A percentile compares a stretch with the other conserved stretches of the same genome.
Evolutionary conservation across 305 asterid species (phyloP).

Genomic region (Fraxinus dipetala): DNA sequence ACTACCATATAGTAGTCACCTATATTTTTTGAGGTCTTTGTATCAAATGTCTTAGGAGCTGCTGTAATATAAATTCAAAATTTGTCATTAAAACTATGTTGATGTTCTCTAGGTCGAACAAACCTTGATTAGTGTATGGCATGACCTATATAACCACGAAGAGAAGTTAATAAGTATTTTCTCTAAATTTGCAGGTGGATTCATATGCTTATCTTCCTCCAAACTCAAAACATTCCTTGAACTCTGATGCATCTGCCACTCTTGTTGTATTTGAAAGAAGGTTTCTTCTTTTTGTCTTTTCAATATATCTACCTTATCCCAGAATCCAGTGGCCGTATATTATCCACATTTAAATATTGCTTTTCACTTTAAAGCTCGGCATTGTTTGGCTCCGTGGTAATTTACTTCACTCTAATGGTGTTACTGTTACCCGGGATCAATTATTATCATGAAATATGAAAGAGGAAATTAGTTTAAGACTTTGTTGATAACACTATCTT

Average conservation of each 20-base stretch:
- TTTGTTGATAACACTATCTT: background rate
- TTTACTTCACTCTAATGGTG: background rate
- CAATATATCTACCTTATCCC: conserved; percentile 13
- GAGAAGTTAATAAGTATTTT: conserved; percentile 1
- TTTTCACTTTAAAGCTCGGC: background rate
- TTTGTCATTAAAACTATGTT: background rate
- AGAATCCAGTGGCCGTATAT: background rate
- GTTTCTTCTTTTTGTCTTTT: conserved; percentile 32
- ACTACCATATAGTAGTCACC: background rate
- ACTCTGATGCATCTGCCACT: conserved; percentile 57
- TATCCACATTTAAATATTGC: background rate
- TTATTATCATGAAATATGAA: conserved; percentile 2
- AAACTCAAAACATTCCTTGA: conserved; percentile 53
- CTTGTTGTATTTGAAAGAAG: conserved; percentile 81
- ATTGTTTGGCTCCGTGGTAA: background rate
- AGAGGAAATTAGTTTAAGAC: background rate
- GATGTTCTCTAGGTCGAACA: conserved; percentile 5
- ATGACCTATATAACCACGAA: background rate
- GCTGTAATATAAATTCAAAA: conserved; percentile 8
- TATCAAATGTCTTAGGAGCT: conserved; percentile 1
- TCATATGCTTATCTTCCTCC: conserved; percentile 93
- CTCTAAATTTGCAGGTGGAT: conserved; percentile 62
- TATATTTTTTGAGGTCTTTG: background rate
- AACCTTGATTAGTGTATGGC: background rate
- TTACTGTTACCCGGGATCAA: background rate